Evolutionary conservation across 352 stramenopile genomes (phyloP), one percentile per base, ranked within the genome.

Genomic region (Paralagenidium karlingii): DNA sequence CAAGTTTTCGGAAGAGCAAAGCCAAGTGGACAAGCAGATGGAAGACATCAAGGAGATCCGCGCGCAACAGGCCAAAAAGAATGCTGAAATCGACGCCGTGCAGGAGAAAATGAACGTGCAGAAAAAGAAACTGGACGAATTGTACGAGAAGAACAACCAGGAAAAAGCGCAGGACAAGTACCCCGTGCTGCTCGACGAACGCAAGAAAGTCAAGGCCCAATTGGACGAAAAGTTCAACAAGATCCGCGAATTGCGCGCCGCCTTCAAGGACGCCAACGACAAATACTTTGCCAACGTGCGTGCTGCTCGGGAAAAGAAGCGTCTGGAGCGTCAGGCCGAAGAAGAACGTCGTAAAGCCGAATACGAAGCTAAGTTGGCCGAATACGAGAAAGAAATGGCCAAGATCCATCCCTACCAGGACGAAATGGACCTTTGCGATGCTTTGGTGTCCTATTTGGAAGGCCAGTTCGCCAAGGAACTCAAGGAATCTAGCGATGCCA

Each of bases 391-490:
- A 52, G 92, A 97, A 55, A 86, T 97, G 60, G 60, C 83, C 44
- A 96, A 96, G 67, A 96, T 97, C 58, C 89, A 94, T 61, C 89
- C 90, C 24, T 96, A 95, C 60, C 90, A 98, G 64, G 86, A 96
- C 51, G 90, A 98, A 54, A 92, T 96, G 69, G 83, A 92, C 51
- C 67, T 98, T 7, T 97, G 90, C 49, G 89, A 97, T 46, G 94
- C 89, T 33, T 68, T 98, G 10, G 70, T 95, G 1, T 60, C 78
- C 15, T 97, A 96, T 60, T 54, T 98, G 33, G 82, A 95, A 48
- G 93, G 83, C 39, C 92, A 69, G 13, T 98, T 96, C 55, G 49
- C 60, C 33, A 91, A 88, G 55, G 78, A 91, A 41, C 60, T 88
- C 26, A 82, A 83, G 48, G 60, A 78, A 3, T 44, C 44, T 10